phyloP scores from a whole-genome alignment of 129 eudicot genomes.

The Tanacetum coccineum region DNA sequence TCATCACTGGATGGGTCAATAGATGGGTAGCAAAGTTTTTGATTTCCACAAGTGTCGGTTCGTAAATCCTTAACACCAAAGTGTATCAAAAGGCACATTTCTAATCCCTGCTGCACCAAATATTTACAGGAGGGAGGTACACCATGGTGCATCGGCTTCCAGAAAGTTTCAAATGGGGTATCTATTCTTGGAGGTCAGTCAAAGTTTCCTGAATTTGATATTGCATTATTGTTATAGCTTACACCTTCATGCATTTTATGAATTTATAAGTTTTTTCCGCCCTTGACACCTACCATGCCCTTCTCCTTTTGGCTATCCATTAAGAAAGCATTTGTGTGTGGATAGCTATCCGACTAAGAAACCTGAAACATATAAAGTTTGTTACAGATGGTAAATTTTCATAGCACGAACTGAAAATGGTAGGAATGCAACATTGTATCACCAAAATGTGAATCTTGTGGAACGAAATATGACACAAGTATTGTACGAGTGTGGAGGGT shows the following conservation, averaged over 20 bases:
- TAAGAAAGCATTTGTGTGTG: neutral
- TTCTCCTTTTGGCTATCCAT: neutral
- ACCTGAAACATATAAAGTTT: neutral
- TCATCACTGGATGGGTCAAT: neutral
- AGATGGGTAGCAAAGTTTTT: neutral
- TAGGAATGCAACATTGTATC: too few relatives aligned
- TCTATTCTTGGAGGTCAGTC: conserved; percentile 91
- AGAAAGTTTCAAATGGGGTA: conserved; percentile 58
- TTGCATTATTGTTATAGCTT: neutral
- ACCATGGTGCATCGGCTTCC: conserved; percentile 94
- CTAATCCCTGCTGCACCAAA: conserved; percentile 11
- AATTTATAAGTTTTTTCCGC: conserved; percentile 4
- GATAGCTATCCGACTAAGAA: neutral
- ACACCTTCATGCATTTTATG: neutral
- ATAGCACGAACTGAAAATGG: neutral
- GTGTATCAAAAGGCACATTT: neutral
- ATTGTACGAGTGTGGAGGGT: too few relatives aligned
- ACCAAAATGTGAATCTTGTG: too few relatives aligned
- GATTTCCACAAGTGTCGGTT: neutral
- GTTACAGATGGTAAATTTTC: neutral
- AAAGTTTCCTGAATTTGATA: conserved; percentile 1
- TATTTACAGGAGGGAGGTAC: conserved; percentile 74
- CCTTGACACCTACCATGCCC: neutral
- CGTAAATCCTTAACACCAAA: neutral
- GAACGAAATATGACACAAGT: too few relatives aligned